A percentile compares a stretch with the other conserved stretches of the same genome.
Conservation (phyloP, 2,329 filamentous ascomycete genomes). For the Ophiostoma piceae region DNA sequence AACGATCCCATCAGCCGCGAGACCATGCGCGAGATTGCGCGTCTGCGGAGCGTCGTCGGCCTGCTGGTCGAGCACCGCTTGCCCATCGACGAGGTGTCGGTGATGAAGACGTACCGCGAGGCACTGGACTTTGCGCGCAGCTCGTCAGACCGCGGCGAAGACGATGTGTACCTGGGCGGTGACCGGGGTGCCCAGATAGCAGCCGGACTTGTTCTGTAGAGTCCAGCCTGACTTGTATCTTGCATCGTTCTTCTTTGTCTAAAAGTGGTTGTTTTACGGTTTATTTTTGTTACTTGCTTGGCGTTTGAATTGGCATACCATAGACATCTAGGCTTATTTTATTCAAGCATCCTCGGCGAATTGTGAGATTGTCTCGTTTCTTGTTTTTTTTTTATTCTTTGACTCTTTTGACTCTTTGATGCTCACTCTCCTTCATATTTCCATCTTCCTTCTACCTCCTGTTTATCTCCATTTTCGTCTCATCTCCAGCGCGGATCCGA, state of each 20-base stretch:
- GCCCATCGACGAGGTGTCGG: slow-evolving; percentile 83
- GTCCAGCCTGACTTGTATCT: not conserved
- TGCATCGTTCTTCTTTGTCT: not conserved
- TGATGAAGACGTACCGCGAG: slow-evolving; percentile 75
- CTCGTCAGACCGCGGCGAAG: slow-evolving; percentile 47
- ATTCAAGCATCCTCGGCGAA: not conserved
- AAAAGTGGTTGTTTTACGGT: not conserved
- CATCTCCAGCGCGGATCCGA: not conserved
- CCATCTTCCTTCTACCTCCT: not conserved
- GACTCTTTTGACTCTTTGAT: not conserved
- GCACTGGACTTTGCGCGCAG: slow-evolving; percentile 68
- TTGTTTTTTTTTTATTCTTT: not conserved
- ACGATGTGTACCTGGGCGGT: slow-evolving; percentile 56
- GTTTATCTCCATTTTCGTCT: not conserved
- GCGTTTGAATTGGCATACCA: slow-evolving; percentile 18
- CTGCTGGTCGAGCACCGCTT: slow-evolving; percentile 77
- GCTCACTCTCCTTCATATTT: not conserved
- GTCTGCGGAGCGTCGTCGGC: slow-evolving; percentile 73
- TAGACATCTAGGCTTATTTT: slow-evolving; percentile 1
- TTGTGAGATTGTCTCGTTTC: not conserved
- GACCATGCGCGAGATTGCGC: slow-evolving; percentile 81
- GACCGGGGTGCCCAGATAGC: slow-evolving; percentile 50
- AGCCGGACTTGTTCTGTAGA: slow-evolving; percentile 34
- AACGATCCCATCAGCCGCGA: slow-evolving; percentile 76
- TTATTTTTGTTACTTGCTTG: not conserved